Evolutionary conservation across 1,284 basidiomycete genomes (phyloP), one percentile per base, ranked within the genome.

Genomic region (Microbotryum saponariae): DNA sequence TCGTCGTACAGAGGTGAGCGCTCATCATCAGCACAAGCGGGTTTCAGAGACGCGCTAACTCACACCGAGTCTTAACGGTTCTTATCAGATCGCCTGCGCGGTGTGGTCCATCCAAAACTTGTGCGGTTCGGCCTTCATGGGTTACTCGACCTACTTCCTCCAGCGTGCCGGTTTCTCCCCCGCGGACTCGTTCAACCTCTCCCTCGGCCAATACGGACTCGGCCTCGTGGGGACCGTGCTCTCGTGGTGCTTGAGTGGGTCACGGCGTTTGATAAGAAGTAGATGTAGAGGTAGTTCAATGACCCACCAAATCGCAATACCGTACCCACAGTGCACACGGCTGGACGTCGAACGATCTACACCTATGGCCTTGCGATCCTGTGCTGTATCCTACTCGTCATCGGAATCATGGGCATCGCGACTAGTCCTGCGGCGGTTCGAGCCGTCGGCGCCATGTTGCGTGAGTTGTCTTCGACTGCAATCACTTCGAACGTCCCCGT

Each of bases 291-390:
- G 8, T 10, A 31, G 7, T 31, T 8, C 9, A 31, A 31, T 31
- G 31, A 31, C 31, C 7, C 9, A 31, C 31, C 8, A 9, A 31
- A 31, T 31, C 31, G 31, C 31, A 31, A 31, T 8, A 10, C 31
- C 8, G 31, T 42, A 42, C 37, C 12, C 37, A 42, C 37, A 42
- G 37, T 79, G 68, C 62, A 61, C n/a, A 62, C 64, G 46, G 61
- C 74, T 56, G 78, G 78, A 27, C 76, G 79, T 33, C 76, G 79
- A n/a, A 72, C 74, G 3, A 69, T 81, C 50, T 80, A 80, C 74
- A 72, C 79, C 57, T 72, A 63, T 53, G 81, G 81, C 48, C 75
- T 80, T 25, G 71, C 72, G 60, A 69, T 74, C 47, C 76, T 79
- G 61, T 73, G 73, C 56, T 62, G 75, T 62, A 73, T 78, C 31